Conservation (phyloP, 805 yeast species). For the Starmerella khaoyaiensis region DNA sequence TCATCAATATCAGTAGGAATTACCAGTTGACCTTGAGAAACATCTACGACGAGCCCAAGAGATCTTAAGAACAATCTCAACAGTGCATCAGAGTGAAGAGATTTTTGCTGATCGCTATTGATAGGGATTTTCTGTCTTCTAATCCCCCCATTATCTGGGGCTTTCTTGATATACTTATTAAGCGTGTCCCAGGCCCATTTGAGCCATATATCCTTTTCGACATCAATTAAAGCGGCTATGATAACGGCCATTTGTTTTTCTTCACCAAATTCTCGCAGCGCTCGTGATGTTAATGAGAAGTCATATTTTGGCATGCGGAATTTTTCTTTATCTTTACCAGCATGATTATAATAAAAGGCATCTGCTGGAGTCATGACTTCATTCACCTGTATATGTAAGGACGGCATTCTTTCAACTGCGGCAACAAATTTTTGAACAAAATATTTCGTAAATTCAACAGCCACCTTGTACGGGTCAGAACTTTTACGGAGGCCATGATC, state of each 20-base stretch:
- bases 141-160: neutral
- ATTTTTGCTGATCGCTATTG: constrained; percentile 20
- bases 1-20: constrained; percentile 29
- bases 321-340: constrained; percentile 40
- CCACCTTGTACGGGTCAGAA: constrained; percentile 39
- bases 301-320: constrained; percentile 12
- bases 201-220: constrained; percentile 34
- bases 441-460: constrained; percentile 51
- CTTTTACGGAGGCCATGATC: constrained; percentile 37
- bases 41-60: constrained; percentile 32
- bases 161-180: constrained; percentile 11
- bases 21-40: constrained; percentile 31
- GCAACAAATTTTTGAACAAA: constrained; percentile 48
- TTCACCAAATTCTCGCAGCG: constrained; percentile 18
- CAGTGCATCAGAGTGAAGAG: constrained; percentile 37
- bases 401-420: constrained; percentile 39
- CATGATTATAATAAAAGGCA: constrained; percentile 38
- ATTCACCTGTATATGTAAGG: constrained; percentile 48
- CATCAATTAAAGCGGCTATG: constrained; percentile 37
- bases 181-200: constrained; percentile 35
- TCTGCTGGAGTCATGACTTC: constrained; percentile 44
- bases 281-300: constrained; percentile 25
- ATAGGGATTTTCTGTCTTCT: constrained; percentile 19
- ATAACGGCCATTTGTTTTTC: constrained; percentile 41
- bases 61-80: constrained; percentile 36